Evolutionary conservation across 371 early-diverging fungal genomes (phyloP), one percentile per base, ranked within the genome.

Genomic region (Mortierella polycephala): DNA sequence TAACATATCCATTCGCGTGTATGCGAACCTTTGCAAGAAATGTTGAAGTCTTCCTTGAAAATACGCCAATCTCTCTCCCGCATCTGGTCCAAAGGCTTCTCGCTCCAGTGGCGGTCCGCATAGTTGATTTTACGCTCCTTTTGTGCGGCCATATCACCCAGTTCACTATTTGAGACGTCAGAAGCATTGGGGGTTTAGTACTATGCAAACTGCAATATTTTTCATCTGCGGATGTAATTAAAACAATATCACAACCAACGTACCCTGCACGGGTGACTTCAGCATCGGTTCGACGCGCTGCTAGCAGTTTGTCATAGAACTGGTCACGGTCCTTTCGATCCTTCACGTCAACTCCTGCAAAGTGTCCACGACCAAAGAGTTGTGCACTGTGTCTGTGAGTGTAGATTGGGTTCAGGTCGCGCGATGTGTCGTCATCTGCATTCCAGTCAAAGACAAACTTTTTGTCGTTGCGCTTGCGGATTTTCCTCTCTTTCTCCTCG

Each of bases 381-480:
- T 94, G 93, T 4, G 89, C 89, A 57, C 89, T 89, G 72, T 96
- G 94, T 13, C 92, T 89, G 62, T 90, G 87, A 45, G 89, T 87
- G 77, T 98, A 98, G 6, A 98, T 71, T 3, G 96, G 96, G 75
- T 95, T 96, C 67, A 93, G 90, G 65, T 98, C 97, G 50, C 90
- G 83, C 2, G 97, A 96, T 0, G 99, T 98, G 68, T 98, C 99
- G 77, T 98, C 99, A 37, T 86, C 87, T 0, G 94, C 94, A 62
- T 94, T 96, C 99, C 99, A 98, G 76, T 96, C 99, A 83, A 98
- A 98, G 16, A 95, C 94, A 74, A 98, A 97, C 81, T 95, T 95
- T 56, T 95, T 93, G 60, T 97, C 93, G 68, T 94, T 94, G 88
- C 92, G 92, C 65, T 90, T 86, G 37, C 98, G 91, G 58, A 91